These are phyloP conservation scores for Polygonum aviculare DNA, from an alignment of 148 eudicot genomes.

Conservation along the genomic window DNA sequence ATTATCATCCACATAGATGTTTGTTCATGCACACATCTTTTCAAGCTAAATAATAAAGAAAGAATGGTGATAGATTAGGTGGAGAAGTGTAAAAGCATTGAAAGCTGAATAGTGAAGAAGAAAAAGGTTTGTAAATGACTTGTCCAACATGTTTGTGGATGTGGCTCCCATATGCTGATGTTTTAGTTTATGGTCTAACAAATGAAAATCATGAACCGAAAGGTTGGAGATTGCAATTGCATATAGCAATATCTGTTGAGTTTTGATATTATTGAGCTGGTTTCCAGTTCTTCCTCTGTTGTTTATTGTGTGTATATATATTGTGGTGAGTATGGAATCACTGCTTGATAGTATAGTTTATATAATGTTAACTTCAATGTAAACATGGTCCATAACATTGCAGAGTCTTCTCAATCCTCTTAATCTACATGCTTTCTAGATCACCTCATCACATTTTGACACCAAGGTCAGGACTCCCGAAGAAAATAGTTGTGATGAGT, in stretches of 20 bases:
- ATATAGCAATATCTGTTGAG: background rate
- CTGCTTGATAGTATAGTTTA: background rate
- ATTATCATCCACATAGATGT: background rate
- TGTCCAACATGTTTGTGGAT: too few relatives aligned
- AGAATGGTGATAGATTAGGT: background rate
- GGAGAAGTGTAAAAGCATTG: too few relatives aligned
- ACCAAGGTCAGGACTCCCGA: conserved; percentile 93
- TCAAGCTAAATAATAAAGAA: background rate
- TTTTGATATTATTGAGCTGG: too few relatives aligned
- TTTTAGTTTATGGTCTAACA: too few relatives aligned
- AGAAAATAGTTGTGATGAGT: conserved; percentile 71
- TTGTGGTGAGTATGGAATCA: background rate
- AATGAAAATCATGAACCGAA: background rate
- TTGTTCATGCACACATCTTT: background rate
- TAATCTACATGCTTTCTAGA: conserved; percentile 79
- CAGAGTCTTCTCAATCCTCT: conserved; percentile 94
- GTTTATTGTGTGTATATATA: background rate
- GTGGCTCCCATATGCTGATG: too few relatives aligned
- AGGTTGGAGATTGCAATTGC: background rate
- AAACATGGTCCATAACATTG: background rate
- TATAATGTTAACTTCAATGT: background rate
- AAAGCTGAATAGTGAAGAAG: too few relatives aligned
- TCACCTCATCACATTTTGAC: conserved; percentile 88
- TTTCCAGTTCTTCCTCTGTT: too few relatives aligned
- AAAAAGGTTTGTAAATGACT: too few relatives aligned